Conservation (phyloP, 768 basidiomycete genomes). For the Myochromella boudieri region DNA sequence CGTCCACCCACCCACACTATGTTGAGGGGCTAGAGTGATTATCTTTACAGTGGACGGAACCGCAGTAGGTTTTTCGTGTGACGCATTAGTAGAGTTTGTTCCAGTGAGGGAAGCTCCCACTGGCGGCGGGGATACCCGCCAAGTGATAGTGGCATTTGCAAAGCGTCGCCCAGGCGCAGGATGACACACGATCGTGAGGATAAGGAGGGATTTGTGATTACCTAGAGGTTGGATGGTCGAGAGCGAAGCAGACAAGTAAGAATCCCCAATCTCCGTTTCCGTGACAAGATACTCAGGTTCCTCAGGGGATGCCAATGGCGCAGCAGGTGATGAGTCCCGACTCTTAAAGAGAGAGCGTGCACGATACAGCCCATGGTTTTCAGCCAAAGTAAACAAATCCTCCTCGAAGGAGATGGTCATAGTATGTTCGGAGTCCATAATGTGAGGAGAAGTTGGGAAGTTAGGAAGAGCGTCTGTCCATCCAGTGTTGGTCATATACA, state of each 20-base stretch:
- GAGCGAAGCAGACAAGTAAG: conserved; percentile 20
- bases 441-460: not conserved
- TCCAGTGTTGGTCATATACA: not conserved
- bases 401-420: conserved; percentile 18
- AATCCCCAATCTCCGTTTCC: conserved; percentile 21
- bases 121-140: conserved; percentile 11
- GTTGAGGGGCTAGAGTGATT: conserved; percentile 17
- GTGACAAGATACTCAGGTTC: conserved; percentile 16
- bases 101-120: not conserved
- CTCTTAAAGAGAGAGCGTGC: conserved; percentile 12
- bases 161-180: conserved; percentile 20
- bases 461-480: not conserved
- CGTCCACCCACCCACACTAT: conserved; percentile 24
- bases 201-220: conserved; percentile 17
- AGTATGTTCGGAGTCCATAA: conserved; percentile 8
- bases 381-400: conserved; percentile 10
- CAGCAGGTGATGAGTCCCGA: not conserved
- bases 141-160: conserved; percentile 17
- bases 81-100: not conserved
- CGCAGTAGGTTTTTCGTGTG: not conserved
- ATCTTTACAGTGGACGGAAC: conserved; percentile 10
- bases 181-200: conserved; percentile 18
- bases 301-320: not conserved
- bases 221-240: conserved; percentile 21
- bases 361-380: conserved; percentile 9